These are phyloP conservation scores for Mycena citricolor DNA, from an alignment of 1,284 basidiomycete species.

Conservation along the genomic window DNA sequence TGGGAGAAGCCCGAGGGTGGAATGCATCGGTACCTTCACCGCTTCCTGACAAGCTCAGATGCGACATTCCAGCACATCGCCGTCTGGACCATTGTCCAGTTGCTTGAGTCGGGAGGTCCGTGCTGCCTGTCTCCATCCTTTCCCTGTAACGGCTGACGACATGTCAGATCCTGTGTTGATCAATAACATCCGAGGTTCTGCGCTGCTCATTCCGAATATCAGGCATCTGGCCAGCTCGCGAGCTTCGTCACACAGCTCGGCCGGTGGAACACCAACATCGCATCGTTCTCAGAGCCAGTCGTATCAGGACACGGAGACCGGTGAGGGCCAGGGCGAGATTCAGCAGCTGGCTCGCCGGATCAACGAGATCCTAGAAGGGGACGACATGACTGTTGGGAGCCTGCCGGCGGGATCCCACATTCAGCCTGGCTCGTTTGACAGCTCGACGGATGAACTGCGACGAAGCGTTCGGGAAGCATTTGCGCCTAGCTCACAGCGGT, in stretches of 20 bases:
- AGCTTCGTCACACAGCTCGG: conserved; percentile 69
- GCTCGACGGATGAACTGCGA: conserved; percentile 75
- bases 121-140: conserved; percentile 4
- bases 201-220: conserved; percentile 81
- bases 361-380: conserved; percentile 70
- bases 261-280: conserved; percentile 71
- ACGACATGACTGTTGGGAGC: conserved; percentile 58
- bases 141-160: conserved; percentile 11
- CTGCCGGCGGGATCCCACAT: conserved; percentile 57
- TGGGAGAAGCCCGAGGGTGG: conserved; percentile 99
- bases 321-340: conserved; percentile 85
- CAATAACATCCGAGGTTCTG: conserved; percentile 84
- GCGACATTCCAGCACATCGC: conserved; percentile 99
- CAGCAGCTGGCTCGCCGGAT: conserved; percentile 82
- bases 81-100: conserved; percentile 97
- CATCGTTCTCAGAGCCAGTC: conserved; percentile 69
- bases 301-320: conserved; percentile 79
- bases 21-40: conserved; percentile 92
- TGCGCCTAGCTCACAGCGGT: conserved; percentile 55
- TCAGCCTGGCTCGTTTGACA: conserved; percentile 59
- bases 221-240: conserved; percentile 77
- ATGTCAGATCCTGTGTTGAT: conserved; percentile 80
- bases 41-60: conserved; percentile 92
- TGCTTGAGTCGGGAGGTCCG: conserved; percentile 89
- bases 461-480: conserved; percentile 80